These are phyloP conservation scores for Pythium insidiosum DNA, from an alignment of 352 stramenopile genomes.

Conservation along the genomic window DNA sequence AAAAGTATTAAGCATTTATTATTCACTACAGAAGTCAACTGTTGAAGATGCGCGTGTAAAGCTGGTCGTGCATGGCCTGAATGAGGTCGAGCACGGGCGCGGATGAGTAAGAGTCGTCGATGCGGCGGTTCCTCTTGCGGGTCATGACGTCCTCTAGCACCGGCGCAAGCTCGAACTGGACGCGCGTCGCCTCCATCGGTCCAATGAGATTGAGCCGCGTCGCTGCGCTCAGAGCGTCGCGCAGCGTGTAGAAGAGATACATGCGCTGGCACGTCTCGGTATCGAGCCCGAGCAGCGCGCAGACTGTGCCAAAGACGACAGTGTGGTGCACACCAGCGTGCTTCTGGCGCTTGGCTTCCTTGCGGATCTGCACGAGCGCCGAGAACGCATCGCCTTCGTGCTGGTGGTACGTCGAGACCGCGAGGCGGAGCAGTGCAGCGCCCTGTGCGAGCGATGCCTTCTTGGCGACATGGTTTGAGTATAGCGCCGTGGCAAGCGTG, in stretches of 20 bases:
- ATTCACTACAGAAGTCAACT: constrained; percentile 20
- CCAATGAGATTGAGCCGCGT: constrained; percentile 78
- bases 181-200: constrained; percentile 53
- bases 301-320: constrained; percentile 62
- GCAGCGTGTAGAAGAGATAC: constrained; percentile 67
- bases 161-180: constrained; percentile 48
- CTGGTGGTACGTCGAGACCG: constrained; percentile 42
- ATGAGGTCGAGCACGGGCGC: constrained; percentile 73
- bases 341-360: constrained; percentile 35
- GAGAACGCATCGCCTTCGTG: constrained; percentile 17
- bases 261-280: constrained; percentile 51
- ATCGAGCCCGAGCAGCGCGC: constrained; percentile 38
- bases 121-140: constrained; percentile 49
- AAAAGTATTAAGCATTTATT: neutral
- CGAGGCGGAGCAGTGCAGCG: constrained; percentile 55
- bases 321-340: constrained; percentile 55
- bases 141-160: constrained; percentile 49
- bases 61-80: constrained; percentile 76
- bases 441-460: constrained; percentile 74
- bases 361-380: constrained; percentile 34
- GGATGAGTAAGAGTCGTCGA: constrained; percentile 69
- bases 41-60: constrained; percentile 88
- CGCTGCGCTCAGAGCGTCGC: constrained; percentile 69
- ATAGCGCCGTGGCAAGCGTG: constrained; percentile 35
- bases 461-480: constrained; percentile 72